Evolutionary conservation across 192 early-diverging fungal genomes (phyloP), one percentile per base, ranked within the genome.

Genomic region (Entophlyctis helioformis): DNA sequence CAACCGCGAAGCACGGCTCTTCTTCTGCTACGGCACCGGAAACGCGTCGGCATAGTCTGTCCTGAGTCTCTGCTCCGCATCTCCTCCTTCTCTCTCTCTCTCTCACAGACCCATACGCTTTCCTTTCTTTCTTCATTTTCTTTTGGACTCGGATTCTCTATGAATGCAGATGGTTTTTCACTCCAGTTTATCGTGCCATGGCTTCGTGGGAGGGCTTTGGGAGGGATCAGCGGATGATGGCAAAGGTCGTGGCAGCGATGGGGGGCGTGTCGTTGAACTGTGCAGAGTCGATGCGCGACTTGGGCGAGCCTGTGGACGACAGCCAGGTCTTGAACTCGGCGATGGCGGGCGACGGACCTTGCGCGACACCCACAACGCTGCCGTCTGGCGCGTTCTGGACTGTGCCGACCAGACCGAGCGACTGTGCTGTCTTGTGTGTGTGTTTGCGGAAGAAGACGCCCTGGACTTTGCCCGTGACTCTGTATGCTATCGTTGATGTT

Each of bases 21-120:
- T 60, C 50, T 63, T 67, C 40, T 52, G 53, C 42, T 60, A 67
- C 38, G 61, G 48, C 13, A 57, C 48, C 34, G 52, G 56, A 43
- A 27, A 42, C 29, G 26, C 33, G 3, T 15, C 26, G 41, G 50
- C 2, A 28, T 36, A 2, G 33, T 29, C 6, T 15, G 4, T 22
- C 13, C 33, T 47, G n/a, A 36, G 15, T n/a, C 6, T 20, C 27
- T 10, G 16, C 15, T 26, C 26, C 21, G 18, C 37, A 27, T 0
- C 1, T 38, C 6, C 15, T 29, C 3, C 12, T 26, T 45, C 5
- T 23, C 15, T 13, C 0, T 37, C 21, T 50, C n/a, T 26, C n/a
- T 40, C 5, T 6, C n/a, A 15, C 36, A 26, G 21, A 13, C 5
- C 5, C 1, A 20, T 42, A 34, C 33, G n/a, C n/a, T n/a, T n/a